Percentiles rank a stretch among this genome's conserved stretches.
phyloP scores from a whole-genome alignment of 331 rosid species.

The Arachis monticola region DNA sequence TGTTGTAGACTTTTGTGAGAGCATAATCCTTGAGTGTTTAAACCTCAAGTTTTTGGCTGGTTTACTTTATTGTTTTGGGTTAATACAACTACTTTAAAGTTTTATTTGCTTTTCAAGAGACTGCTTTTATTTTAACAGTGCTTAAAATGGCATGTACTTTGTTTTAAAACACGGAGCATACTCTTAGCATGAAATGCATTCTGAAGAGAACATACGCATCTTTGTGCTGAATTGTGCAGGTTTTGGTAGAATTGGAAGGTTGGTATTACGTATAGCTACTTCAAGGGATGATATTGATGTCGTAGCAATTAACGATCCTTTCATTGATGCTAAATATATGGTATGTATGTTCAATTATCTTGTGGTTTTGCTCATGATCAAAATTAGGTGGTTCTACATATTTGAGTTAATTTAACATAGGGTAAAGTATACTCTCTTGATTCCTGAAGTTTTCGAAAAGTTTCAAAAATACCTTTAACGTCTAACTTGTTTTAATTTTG shows the following conservation, averaged over 20 bases:
- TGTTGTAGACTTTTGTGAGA: background rate
- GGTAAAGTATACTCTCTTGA: too few relatives aligned
- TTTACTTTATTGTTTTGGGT: background rate
- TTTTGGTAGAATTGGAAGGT: slow-evolving; percentile 97
- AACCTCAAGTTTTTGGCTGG: background rate
- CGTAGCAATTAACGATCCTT: slow-evolving; percentile 92
- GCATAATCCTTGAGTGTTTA: background rate
- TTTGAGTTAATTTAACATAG: slow-evolving; percentile 10
- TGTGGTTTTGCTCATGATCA: slow-evolving; percentile 25
- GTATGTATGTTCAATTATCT: slow-evolving; percentile 53
- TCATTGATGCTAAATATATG: slow-evolving; percentile 93
- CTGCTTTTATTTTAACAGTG: background rate
- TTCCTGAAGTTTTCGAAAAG: too few relatives aligned
- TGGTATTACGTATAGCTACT: slow-evolving; percentile 90
- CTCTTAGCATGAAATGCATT: background rate
- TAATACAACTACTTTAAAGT: background rate
- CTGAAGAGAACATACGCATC: slow-evolving; percentile 13
- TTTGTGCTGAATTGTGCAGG: slow-evolving; percentile 56
- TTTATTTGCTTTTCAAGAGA: background rate
- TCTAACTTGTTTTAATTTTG: too few relatives aligned
- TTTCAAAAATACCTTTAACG: too few relatives aligned
- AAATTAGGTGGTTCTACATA: slow-evolving; percentile 7
- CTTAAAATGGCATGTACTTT: slow-evolving; percentile 9
- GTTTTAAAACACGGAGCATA: background rate
- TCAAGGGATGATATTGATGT: slow-evolving; percentile 90